phyloP scores from a whole-genome alignment of 2,329 filamentous ascomycete species.

The Xylaria sp. region DNA sequence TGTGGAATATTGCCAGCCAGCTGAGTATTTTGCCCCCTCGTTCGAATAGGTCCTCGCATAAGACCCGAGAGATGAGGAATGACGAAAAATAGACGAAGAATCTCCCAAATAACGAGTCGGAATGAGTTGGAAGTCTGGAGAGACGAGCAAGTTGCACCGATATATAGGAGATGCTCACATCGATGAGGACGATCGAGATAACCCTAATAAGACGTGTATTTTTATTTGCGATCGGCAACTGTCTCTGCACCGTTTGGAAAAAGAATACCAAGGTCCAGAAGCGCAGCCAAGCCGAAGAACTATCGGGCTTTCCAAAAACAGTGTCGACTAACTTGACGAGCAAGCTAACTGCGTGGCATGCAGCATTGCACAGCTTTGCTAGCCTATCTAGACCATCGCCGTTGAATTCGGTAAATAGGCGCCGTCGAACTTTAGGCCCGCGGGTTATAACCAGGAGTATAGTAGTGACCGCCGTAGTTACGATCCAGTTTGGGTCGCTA shows the following conservation, averaged over 20 bases:
- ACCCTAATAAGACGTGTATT: background rate
- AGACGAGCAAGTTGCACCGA: background rate
- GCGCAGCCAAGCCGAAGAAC: background rate
- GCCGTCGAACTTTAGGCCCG: background rate
- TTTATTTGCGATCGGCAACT: background rate
- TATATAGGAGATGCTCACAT: background rate
- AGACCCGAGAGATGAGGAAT: background rate
- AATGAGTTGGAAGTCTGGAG: background rate
- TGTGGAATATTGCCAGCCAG: slow-evolving; percentile 1
- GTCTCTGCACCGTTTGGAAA: background rate
- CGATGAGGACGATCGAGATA: background rate
- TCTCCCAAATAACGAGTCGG: background rate
- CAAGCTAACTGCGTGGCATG: background rate
- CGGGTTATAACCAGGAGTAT: background rate
- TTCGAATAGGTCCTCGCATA: background rate
- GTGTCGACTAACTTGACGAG: background rate
- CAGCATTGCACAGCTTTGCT: background rate
- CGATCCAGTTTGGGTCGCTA: background rate
- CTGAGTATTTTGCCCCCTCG: background rate
- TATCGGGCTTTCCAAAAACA: background rate
- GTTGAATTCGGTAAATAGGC: background rate
- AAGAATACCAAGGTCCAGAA: background rate
- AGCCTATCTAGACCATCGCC: background rate
- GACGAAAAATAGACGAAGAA: background rate
- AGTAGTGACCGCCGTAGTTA: background rate